phyloP scores from a whole-genome alignment of 805 yeast species.

The Candida vartiovaarae region DNA sequence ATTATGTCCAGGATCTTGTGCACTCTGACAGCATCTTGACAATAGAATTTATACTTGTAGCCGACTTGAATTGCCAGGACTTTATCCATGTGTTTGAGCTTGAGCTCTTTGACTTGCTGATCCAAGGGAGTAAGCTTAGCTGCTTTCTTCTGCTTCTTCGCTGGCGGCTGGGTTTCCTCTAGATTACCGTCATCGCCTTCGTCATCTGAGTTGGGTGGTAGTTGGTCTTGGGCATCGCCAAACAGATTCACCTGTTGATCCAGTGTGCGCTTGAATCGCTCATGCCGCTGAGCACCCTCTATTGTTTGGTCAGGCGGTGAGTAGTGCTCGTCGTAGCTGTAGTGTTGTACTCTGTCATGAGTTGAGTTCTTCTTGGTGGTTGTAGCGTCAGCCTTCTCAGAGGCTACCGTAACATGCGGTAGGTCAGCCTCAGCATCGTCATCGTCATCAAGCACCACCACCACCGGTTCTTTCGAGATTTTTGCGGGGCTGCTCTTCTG shows the following conservation, averaged over 20 bases:
- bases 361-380: background rate
- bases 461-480: background rate
- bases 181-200: conserved; percentile 5
- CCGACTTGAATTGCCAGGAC: conserved; percentile 83
- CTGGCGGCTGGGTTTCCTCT: background rate
- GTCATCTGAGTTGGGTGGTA: conserved; percentile 1
- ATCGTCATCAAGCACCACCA: background rate
- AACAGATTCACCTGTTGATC: background rate
- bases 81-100: conserved; percentile 53
- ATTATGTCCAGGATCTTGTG: conserved; percentile 61
- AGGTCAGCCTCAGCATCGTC: background rate
- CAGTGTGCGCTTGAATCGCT: conserved; percentile 6
- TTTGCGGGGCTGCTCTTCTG: background rate
- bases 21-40: conserved; percentile 73
- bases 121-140: conserved; percentile 68
- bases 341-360: conserved; percentile 1
- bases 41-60: conserved; percentile 82
- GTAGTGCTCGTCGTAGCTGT: conserved; percentile 2
- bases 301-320: conserved; percentile 1
- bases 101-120: conserved; percentile 64
- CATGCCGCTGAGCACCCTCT: conserved; percentile 2
- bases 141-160: conserved; percentile 7
- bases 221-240: background rate
- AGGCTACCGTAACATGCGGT: too few species aligned
- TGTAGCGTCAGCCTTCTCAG: too few species aligned